Base-by-base conservation (phyloP, 2,329 filamentous ascomycete genomes). In the Monosporascus ibericus region DNA sequence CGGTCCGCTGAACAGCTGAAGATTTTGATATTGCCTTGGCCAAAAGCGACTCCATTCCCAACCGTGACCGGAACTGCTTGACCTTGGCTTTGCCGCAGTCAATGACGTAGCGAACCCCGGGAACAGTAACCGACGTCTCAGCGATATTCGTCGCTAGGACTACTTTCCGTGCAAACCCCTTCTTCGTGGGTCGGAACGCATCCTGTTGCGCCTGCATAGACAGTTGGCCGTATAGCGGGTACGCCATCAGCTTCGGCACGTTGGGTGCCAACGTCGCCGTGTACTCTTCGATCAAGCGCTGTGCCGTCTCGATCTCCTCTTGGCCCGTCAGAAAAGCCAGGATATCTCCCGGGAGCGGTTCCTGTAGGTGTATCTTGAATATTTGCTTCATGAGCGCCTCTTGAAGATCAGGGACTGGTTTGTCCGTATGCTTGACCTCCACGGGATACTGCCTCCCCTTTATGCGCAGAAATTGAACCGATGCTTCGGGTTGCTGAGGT, bases 101-200 rank as follows among this genome's bases (percentile, higher is more conserved):
- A 20, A 99, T 80, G 9, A 99, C 92, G 61, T 88, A 94, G 5
- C 90, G 84, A 6, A 99, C 91, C 2, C 94, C 94, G 0, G 92
- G 88, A 0, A 99, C 92, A 0, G 94, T 99, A 54, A 99, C 88
- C 1, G 94, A 97, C 0, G 94, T 97, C 69, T 99, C 94, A n/a
- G 94, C 94, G 62, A 99, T 97, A 64, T 99, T 99, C 15, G 94
- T 99, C 0, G 92, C 87, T 1, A 99, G 75, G 0, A 99, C 91
- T 14, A 97, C 80, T 65, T 97, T 97, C 44, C 94, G 81, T 0
- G 90, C 95, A 52, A 78, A 80, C n/a, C 78, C 77, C 2, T 84
- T 81, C 51, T 82, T 82, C 22, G 88, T 80, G 1, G 88, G 87
- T 51, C 86, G 77, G 67, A 99, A 97, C 9, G 95, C 91, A 22